Conservation (phyloP, 768 basidiomycete species). For the Arthromyces matolae region DNA sequence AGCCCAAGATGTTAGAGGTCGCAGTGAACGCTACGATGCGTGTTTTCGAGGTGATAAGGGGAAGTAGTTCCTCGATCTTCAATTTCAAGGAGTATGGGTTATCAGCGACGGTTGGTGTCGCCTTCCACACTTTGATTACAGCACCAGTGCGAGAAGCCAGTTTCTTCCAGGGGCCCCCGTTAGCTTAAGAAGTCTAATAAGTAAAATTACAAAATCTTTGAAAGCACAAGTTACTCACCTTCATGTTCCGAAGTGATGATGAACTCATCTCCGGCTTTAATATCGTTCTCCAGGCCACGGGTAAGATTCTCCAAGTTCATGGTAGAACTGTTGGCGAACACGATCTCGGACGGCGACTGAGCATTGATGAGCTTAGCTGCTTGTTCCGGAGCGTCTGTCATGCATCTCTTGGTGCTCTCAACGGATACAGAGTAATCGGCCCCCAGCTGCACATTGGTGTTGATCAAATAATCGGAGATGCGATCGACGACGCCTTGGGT, state of each 20-base stretch:
- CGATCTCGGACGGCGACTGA: slow-evolving; percentile 55
- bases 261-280: slow-evolving; percentile 65
- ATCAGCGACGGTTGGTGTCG: slow-evolving; percentile 40
- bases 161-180: slow-evolving; percentile 73
- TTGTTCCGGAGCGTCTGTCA: slow-evolving; percentile 45
- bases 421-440: slow-evolving; percentile 64
- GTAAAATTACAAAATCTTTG: neutral
- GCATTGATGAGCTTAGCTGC: slow-evolving; percentile 65
- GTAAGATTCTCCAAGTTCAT: slow-evolving; percentile 68
- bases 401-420: slow-evolving; percentile 44
- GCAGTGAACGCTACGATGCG: slow-evolving; percentile 72
- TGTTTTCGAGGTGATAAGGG: slow-evolving; percentile 61
- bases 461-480: slow-evolving; percentile 63
- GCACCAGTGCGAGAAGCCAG: slow-evolving; percentile 57
- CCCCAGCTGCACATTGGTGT: slow-evolving; percentile 73
- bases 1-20: slow-evolving; percentile 74
- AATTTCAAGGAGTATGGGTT: slow-evolving; percentile 68
- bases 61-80: slow-evolving; percentile 51
- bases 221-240: slow-evolving; percentile 35
- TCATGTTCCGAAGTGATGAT: slow-evolving; percentile 81
- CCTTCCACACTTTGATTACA: slow-evolving; percentile 56
- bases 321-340: slow-evolving; percentile 65
- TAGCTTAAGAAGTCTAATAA: slow-evolving; percentile 40
- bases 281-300: slow-evolving; percentile 50
- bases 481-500: slow-evolving; percentile 51